Evolutionary conservation across 2,329 filamentous ascomycete species (phyloP).

Genomic region (Calonectria naviculata): DNA sequence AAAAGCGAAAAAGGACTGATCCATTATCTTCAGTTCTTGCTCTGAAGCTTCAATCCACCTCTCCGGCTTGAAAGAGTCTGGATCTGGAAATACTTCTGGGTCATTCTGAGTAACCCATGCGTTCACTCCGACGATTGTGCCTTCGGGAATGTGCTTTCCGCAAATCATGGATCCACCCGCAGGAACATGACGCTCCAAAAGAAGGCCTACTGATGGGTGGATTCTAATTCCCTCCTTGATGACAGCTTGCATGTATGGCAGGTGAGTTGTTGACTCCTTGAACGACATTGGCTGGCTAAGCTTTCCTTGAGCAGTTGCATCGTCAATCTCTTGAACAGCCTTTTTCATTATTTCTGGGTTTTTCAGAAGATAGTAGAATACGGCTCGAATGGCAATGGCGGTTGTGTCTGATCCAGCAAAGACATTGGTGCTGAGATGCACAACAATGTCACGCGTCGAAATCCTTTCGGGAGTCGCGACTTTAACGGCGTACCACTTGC

Average conservation of each 20-base stretch:
- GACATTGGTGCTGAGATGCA: slow-evolving; percentile 33
- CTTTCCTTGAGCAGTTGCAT: slow-evolving; percentile 13
- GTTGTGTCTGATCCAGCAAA: slow-evolving; percentile 57
- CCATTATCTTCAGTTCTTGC: slow-evolving; percentile 41
- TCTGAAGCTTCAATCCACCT: slow-evolving; percentile 49
- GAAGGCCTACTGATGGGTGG: slow-evolving; percentile 59
- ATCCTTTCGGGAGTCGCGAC: slow-evolving; percentile 20
- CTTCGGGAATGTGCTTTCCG: slow-evolving; percentile 42
- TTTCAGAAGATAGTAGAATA: slow-evolving; percentile 44
- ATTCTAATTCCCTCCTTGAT: slow-evolving; percentile 64
- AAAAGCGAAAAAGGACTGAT: slow-evolving; percentile 45
- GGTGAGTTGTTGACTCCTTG: slow-evolving; percentile 50
- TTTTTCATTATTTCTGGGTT: slow-evolving; percentile 31
- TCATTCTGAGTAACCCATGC: slow-evolving; percentile 48
- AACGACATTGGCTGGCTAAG: slow-evolving; percentile 43
- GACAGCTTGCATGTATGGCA: slow-evolving; percentile 64
- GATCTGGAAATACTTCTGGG: slow-evolving; percentile 44
- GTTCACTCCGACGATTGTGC: slow-evolving; percentile 49
- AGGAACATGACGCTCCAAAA: slow-evolving; percentile 60
- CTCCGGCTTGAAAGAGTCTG: slow-evolving; percentile 50
- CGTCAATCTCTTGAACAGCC: slow-evolving; percentile 36
- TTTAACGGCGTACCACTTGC: slow-evolving; percentile 23
- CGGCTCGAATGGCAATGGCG: slow-evolving; percentile 55
- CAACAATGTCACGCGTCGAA: slow-evolving; percentile 8
- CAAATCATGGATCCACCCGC: slow-evolving; percentile 54